These are phyloP conservation scores for Aspergillus aculeatinus DNA, from an alignment of 2,329 filamentous ascomycete species.

Conservation along the genomic window DNA sequence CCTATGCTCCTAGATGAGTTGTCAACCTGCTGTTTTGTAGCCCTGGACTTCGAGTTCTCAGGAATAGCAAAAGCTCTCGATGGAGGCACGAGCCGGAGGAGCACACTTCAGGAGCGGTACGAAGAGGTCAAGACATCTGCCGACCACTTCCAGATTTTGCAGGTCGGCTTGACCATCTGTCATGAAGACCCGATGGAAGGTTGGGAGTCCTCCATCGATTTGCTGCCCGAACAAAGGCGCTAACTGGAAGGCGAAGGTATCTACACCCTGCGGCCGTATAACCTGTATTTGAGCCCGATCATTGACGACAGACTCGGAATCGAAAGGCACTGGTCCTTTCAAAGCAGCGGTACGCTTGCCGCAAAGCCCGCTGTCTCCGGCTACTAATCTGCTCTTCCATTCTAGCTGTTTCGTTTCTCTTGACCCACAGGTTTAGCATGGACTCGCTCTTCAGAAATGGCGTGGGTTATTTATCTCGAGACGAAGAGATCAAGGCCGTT, in stretches of 20 bases:
- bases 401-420: constrained; percentile 60
- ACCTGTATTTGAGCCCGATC: constrained; percentile 62
- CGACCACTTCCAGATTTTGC: constrained; percentile 63
- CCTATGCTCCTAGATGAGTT: constrained; percentile 59
- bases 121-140: constrained; percentile 60
- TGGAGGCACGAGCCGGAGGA: constrained; percentile 41
- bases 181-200: constrained; percentile 55
- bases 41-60: constrained; percentile 66
- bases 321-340: constrained; percentile 60
- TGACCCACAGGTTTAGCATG: constrained; percentile 59
- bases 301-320: constrained; percentile 54
- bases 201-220: constrained; percentile 21
- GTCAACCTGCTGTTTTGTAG: constrained; percentile 59
- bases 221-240: neutral
- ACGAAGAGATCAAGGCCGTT: constrained; percentile 54
- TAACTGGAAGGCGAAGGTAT: constrained; percentile 30
- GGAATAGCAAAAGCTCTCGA: constrained; percentile 54
- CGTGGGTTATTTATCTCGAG: constrained; percentile 61
- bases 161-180: constrained; percentile 67
- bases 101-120: constrained; percentile 61
- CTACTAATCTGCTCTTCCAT: constrained; percentile 11
- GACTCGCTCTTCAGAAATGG: constrained; percentile 56
- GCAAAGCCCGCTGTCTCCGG: neutral
- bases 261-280: constrained; percentile 64
- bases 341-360: constrained; percentile 50